Base-by-base conservation (phyloP, 2,329 filamentous ascomycete species). In the Phialocephala subalpina region DNA sequence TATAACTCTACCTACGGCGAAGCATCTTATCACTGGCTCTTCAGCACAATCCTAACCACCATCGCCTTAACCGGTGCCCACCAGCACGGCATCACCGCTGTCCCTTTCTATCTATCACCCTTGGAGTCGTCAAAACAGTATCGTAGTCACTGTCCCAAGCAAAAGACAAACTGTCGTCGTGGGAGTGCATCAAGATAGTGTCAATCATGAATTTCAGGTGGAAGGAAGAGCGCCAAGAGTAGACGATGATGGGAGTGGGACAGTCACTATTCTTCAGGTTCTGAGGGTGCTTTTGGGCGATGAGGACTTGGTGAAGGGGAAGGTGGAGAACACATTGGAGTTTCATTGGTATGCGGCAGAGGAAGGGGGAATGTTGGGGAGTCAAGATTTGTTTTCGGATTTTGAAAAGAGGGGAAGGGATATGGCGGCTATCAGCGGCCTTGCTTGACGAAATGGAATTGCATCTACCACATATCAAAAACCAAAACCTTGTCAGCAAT, bases 271-370 rank as follows among this genome's bases (percentile, higher is more conserved):
- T 70, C 87, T 97, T 62, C 95, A 98, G 80, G 92, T 93, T 2
- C 87, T 98, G 75, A 88, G 93, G 38, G 90, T 92, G 49, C 84
- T 97, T 16, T 84, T 97, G 64, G 84, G 86, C 71, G 89, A 90
- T 27, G 80, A 90, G 67, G 85, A 89, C 45, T 84, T 97, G 66
- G 80, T 84, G 53, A 92, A 93, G 69, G 49, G 49, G 5, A 86
- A 92, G 71, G 89, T 90, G 5, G 79, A 87, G 66, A 97, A 97
- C 81, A 97, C 93, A 0, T 83, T 98, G 72, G 95, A 97, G 81
- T 97, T 97, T 80, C 94, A 97, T 80, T 97, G 93, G 92, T 97
- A 97, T 82, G 92, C 89, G 53, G 93, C 92, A 9, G 93, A 97
- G 77, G 93, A 97, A 78, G 93, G 90, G 58, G 93, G 94, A 20